These are phyloP conservation scores for Boletus sensibilis DNA, from an alignment of 768 basidiomycete species.

Conservation along the genomic window DNA sequence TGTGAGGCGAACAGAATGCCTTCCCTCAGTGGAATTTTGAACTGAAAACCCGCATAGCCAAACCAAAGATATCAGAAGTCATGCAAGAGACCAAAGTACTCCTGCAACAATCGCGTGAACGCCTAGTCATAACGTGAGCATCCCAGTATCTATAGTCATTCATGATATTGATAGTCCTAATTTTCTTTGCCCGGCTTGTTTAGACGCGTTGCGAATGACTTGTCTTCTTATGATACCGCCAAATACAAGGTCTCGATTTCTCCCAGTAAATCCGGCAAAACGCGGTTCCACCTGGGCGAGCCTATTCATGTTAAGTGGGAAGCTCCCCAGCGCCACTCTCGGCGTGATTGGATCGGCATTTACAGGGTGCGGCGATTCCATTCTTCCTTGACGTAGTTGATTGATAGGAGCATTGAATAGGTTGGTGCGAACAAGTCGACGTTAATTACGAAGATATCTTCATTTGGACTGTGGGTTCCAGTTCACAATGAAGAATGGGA, in stretches of 20 bases:
- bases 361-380: conserved; percentile 56
- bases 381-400: not conserved
- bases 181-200: not conserved
- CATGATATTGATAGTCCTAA: not conserved
- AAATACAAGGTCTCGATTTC: conserved; percentile 73
- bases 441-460: conserved; percentile 80
- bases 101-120: conserved; percentile 86
- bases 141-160: not conserved
- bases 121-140: conserved; percentile 86
- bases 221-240: conserved; percentile 74
- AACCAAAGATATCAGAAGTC: conserved; percentile 83
- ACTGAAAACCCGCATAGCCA: conserved; percentile 49
- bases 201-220: conserved; percentile 78
- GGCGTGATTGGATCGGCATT: conserved; percentile 95
- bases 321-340: conserved; percentile 81
- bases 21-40: not conserved
- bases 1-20: conserved; percentile 50
- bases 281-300: conserved; percentile 86
- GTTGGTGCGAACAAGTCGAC: conserved; percentile 85
- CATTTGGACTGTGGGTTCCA: conserved; percentile 90
- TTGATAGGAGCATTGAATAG: conserved; percentile 37
- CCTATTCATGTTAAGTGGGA: conserved; percentile 85
- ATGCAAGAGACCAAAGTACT: conserved; percentile 91
- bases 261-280: conserved; percentile 48
- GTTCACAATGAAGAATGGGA: conserved; percentile 93